Conservation (phyloP, 495 filamentous ascomycete species). For the Mycothermus thermophilus region DNA sequence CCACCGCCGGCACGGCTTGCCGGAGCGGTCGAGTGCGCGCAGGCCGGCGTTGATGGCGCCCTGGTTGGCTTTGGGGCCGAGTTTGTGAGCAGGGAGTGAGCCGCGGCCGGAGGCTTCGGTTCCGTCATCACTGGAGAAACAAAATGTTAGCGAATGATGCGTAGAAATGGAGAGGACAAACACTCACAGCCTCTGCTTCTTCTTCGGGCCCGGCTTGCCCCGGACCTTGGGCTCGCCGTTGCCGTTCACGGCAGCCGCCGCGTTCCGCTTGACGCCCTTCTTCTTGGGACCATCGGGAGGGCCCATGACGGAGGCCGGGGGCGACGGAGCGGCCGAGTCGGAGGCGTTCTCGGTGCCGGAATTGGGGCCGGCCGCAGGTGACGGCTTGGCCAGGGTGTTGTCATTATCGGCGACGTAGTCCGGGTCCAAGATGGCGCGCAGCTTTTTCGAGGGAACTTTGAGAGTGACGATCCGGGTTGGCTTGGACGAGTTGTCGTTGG, state of each 20-base stretch:
- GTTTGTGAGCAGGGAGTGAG: slow-evolving; percentile 45
- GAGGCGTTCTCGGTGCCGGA: slow-evolving; percentile 34
- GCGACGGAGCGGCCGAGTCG: slow-evolving; percentile 33
- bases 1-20: slow-evolving; percentile 88
- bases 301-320: slow-evolving; percentile 32
- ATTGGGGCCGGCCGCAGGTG: slow-evolving; percentile 18
- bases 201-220: slow-evolving; percentile 89
- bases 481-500: slow-evolving; percentile 15
- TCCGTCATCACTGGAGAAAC: slow-evolving; percentile 42
- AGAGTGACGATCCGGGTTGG: slow-evolving; percentile 23
- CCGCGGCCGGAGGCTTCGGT: slow-evolving; percentile 37
- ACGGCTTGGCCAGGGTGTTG: slow-evolving; percentile 26
- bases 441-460: slow-evolving; percentile 22
- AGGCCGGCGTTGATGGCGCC: slow-evolving; percentile 95
- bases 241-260: slow-evolving; percentile 34
- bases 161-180: background rate
- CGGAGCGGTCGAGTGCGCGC: slow-evolving; percentile 79
- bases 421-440: slow-evolving; percentile 32
- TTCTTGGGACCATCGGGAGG: slow-evolving; percentile 45
- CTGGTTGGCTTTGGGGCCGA: slow-evolving; percentile 94
- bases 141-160: background rate
- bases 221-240: slow-evolving; percentile 43
- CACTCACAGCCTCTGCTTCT: slow-evolving; percentile 84
- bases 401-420: slow-evolving; percentile 21
- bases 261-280: slow-evolving; percentile 40